Conservation (phyloP, 179 eudicot species). For the Dionaea muscipula region DNA sequence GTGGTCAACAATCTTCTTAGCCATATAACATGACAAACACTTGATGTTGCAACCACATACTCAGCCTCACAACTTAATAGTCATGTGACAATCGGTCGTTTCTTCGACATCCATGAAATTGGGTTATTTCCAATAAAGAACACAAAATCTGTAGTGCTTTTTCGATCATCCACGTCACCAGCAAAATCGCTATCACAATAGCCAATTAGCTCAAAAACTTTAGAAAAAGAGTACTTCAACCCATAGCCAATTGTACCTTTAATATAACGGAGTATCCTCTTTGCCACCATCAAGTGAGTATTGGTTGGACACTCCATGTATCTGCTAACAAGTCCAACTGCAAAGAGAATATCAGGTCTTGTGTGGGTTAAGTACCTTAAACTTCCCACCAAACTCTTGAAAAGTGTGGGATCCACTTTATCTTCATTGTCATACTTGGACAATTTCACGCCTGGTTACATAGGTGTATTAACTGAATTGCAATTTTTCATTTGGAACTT, state of each 20-base stretch:
- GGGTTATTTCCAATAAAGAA: background rate
- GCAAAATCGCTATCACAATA: slow-evolving; percentile 4
- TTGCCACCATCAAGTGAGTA: background rate
- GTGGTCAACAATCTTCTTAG: background rate
- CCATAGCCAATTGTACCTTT: background rate
- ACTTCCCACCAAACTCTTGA: background rate
- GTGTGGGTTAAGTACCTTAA: background rate
- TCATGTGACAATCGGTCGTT: background rate
- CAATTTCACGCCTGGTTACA: background rate
- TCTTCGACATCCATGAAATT: background rate
- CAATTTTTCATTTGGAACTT: background rate
- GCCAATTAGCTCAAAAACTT: background rate
- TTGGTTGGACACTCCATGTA: background rate
- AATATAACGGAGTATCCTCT: background rate
- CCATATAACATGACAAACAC: background rate
- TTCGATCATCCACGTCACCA: slow-evolving; percentile 6
- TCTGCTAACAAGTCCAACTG: background rate
- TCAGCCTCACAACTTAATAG: background rate
- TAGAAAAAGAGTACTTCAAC: background rate
- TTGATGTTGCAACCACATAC: background rate
- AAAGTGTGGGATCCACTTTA: background rate
- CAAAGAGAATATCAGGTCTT: background rate
- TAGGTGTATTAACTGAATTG: background rate
- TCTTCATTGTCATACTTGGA: background rate
- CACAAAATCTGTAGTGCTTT: background rate